phyloP scores from a whole-genome alignment of 768 basidiomycete species.

The Russula earlei region DNA sequence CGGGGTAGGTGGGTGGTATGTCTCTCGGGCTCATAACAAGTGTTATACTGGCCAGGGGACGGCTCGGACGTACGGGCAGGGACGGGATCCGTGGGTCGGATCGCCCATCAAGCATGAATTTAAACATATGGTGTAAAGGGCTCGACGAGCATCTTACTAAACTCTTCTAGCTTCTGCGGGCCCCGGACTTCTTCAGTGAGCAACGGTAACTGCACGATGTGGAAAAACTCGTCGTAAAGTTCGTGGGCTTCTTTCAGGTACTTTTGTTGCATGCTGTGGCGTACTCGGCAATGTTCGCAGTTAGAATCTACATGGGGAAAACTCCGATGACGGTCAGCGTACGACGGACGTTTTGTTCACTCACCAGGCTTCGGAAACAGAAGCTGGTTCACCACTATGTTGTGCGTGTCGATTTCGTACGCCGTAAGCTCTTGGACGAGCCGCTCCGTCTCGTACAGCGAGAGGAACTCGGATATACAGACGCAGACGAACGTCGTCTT shows the following conservation, averaged over 20 bases:
- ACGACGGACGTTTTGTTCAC: conserved; percentile 23
- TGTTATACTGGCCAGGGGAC: neutral
- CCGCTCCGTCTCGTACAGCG: conserved; percentile 96
- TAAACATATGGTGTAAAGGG: conserved; percentile 49
- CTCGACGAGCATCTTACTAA: conserved; percentile 84
- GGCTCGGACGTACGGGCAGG: neutral
- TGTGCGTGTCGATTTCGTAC: conserved; percentile 96
- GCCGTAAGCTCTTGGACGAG: conserved; percentile 92
- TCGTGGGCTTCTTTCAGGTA: conserved; percentile 95
- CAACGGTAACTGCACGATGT: conserved; percentile 87
- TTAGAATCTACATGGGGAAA: conserved; percentile 54
- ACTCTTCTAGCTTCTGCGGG: conserved; percentile 85
- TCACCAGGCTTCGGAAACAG: conserved; percentile 85
- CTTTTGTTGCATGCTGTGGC: conserved; percentile 97
- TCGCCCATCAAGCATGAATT: neutral
- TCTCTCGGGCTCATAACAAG: neutral
- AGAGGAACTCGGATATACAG: conserved; percentile 97
- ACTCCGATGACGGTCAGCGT: neutral
- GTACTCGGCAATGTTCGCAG: conserved; percentile 91
- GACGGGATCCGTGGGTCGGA: neutral
- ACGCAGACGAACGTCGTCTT: conserved; percentile 99
- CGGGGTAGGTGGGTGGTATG: neutral
- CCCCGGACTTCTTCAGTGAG: conserved; percentile 97
- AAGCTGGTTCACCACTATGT: conserved; percentile 97
- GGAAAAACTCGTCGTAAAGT: conserved; percentile 97